phyloP scores from a whole-genome alignment of 2,329 filamentous ascomycete genomes.

The Xylaria sp. region DNA sequence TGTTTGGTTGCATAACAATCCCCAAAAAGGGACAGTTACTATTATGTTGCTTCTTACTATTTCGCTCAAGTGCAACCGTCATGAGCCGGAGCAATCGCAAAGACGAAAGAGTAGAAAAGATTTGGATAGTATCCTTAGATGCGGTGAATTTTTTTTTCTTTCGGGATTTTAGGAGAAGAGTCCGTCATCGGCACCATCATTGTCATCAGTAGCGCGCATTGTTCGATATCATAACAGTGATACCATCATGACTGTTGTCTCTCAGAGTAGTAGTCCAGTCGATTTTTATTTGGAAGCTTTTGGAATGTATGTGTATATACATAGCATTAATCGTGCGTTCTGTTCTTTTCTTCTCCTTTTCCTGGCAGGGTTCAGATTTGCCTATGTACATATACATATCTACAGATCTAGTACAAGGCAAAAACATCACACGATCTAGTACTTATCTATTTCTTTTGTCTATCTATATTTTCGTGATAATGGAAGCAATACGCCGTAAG shows the following conservation, averaged over 20 bases:
- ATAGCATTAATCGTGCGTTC: background rate
- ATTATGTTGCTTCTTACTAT: background rate
- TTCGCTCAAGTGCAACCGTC: background rate
- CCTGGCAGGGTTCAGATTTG: no score
- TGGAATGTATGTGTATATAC: background rate
- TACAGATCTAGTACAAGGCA: background rate
- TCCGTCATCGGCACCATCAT: slow-evolving; percentile 10
- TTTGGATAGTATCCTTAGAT: slow-evolving; percentile 1
- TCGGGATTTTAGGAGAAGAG: slow-evolving; percentile 1
- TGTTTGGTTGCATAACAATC: slow-evolving; percentile 43
- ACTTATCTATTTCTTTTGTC: background rate
- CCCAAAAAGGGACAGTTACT: background rate
- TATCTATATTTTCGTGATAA: background rate
- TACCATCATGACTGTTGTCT: slow-evolving; percentile 36
- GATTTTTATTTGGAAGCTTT: background rate
- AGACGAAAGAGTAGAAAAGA: background rate
- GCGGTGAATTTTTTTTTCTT: background rate
- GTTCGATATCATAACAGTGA: slow-evolving; percentile 42
- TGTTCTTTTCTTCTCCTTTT: background rate
- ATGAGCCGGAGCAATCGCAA: background rate
- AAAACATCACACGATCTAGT: background rate
- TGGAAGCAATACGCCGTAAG: background rate
- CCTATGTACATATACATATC: background rate
- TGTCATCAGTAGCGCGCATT: slow-evolving; percentile 26
- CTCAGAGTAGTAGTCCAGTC: background rate